phyloP scores from a whole-genome alignment of 2,329 filamentous ascomycete species.

The Hypoxylon sp. region DNA sequence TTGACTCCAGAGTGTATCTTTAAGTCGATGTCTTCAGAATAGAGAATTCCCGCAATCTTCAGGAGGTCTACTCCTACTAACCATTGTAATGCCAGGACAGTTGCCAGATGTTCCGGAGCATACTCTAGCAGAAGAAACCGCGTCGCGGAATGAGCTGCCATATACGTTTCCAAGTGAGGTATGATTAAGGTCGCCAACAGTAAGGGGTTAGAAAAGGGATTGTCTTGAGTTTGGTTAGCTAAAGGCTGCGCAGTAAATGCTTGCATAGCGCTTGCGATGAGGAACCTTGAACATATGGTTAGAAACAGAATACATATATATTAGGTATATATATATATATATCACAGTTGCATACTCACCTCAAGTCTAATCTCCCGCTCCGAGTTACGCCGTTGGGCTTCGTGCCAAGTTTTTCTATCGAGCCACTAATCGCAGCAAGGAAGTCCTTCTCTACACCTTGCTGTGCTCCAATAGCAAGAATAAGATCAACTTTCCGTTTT shows the following conservation, averaged over 20 bases:
- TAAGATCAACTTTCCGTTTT: conserved; percentile 67
- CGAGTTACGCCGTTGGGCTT: conserved; percentile 65
- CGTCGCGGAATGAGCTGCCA: conserved; percentile 67
- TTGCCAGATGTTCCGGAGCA: conserved; percentile 68
- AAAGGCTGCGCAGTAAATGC: conserved; percentile 67
- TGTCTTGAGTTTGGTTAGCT: conserved; percentile 65
- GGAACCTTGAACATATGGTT: conserved; percentile 58
- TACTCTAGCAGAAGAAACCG: conserved; percentile 73
- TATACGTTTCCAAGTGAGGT: conserved; percentile 73
- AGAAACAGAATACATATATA: conserved; percentile 5
- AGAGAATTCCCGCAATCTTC: conserved; percentile 72
- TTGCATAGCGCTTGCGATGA: conserved; percentile 74
- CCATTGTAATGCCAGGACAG: conserved; percentile 70
- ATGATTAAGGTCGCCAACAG: conserved; percentile 72
- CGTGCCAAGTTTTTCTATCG: conserved; percentile 69
- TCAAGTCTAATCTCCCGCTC: conserved; percentile 71
- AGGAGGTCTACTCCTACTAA: conserved; percentile 70
- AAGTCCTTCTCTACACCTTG: conserved; percentile 67
- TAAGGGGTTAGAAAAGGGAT: conserved; percentile 68
- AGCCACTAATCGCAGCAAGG: conserved; percentile 63
- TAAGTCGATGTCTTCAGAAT: conserved; percentile 59
- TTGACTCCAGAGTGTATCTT: conserved; percentile 41
- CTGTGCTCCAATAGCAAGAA: conserved; percentile 73
- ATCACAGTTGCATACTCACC: conserved; percentile 58
- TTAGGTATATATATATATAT: neutral